These are phyloP conservation scores for Globisporangium emineosum DNA, from an alignment of 352 stramenopile species.

Conservation along the genomic window DNA sequence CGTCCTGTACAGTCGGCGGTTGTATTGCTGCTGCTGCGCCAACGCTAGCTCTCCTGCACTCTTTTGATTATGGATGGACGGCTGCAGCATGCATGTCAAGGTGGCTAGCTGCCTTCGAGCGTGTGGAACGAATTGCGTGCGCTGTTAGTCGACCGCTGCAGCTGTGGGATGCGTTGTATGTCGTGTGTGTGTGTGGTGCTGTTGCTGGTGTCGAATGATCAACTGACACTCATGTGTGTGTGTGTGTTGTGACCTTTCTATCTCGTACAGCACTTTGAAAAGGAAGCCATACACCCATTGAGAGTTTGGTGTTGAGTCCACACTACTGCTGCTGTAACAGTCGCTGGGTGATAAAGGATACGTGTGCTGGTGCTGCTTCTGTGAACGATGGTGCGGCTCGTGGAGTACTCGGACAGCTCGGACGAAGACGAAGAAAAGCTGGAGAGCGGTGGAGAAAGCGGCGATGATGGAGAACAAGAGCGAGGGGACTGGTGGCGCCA, in stretches of 20 bases:
- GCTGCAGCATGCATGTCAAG: not conserved
- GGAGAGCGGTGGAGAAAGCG: not conserved
- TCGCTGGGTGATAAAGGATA: not conserved
- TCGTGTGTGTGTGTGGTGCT: not conserved
- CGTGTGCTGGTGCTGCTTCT: not conserved
- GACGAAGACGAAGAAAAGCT: constrained; percentile 10
- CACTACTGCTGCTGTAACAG: not conserved
- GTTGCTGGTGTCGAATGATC: not conserved
- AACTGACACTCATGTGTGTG: not conserved
- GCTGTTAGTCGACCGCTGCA: not conserved
- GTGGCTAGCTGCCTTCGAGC: not conserved
- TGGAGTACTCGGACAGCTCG: constrained; percentile 20
- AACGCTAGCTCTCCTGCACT: not conserved
- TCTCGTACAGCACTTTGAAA: not conserved
- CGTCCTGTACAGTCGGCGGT: not conserved
- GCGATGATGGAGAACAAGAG: not conserved
- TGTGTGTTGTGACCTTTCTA: not conserved
- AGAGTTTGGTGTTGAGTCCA: not conserved
- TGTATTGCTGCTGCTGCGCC: not conserved
- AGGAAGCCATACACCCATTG: not conserved
- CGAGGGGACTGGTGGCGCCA: constrained; percentile 5
- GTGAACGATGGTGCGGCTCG: constrained; percentile 15
- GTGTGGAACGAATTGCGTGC: not conserved
- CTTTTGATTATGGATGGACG: not conserved
- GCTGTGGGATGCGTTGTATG: not conserved